Conservation (phyloP, 192 early-diverging fungal genomes). For the Oehlia diaphana region DNA sequence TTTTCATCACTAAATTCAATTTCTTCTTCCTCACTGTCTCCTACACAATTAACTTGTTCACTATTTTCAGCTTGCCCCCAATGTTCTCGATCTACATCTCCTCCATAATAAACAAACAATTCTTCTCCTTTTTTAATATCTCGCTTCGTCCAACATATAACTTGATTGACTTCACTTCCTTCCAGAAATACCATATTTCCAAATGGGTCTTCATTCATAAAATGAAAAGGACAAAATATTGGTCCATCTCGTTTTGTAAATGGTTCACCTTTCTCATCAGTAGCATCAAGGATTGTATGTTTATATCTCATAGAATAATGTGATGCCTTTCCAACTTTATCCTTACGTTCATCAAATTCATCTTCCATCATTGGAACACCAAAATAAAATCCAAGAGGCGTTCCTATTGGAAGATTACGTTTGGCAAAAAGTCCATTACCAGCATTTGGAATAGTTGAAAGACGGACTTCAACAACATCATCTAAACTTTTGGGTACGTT, state of each 20-base stretch:
- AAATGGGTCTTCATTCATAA: constrained; percentile 72
- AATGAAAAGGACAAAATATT: constrained; percentile 87
- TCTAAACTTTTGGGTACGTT: constrained; percentile 54
- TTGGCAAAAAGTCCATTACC: constrained; percentile 71
- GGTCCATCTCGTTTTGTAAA: constrained; percentile 60
- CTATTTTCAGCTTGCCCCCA: constrained; percentile 48
- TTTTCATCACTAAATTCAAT: background rate
- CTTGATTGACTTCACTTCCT: constrained; percentile 81
- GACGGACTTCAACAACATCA: constrained; percentile 65
- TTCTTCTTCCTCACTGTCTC: constrained; percentile 14
- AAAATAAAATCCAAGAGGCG: constrained; percentile 91
- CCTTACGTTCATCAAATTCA: constrained; percentile 89
- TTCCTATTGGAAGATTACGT: constrained; percentile 66
- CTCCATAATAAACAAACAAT: constrained; percentile 84
- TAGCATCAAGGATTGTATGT: constrained; percentile 89
- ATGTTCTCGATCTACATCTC: constrained; percentile 74
- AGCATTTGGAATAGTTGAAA: constrained; percentile 64
- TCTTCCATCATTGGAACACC: constrained; percentile 96
- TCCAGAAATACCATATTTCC: constrained; percentile 78
- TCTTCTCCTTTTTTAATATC: constrained; percentile 77
- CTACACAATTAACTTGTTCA: background rate
- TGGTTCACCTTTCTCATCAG: constrained; percentile 76
- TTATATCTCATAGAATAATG: constrained; percentile 92
- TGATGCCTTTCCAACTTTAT: constrained; percentile 71
- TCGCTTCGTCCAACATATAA: constrained; percentile 75